Base-by-base conservation (phyloP, 2,329 filamentous ascomycete species). In the Phyllosticta capitalensis region DNA sequence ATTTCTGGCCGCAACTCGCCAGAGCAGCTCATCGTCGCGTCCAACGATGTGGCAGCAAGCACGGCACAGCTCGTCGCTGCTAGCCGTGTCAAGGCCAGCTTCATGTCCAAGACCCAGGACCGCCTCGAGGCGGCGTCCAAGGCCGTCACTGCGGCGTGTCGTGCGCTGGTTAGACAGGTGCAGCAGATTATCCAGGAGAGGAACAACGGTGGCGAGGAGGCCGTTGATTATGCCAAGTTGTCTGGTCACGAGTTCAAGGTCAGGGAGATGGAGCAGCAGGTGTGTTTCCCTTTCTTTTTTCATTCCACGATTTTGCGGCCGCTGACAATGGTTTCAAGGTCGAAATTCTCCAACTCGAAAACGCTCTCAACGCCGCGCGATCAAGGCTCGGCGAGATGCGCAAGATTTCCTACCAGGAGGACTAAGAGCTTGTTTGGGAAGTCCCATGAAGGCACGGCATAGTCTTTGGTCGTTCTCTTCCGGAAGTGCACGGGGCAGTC, bases 221-320 rank as follows among this genome's bases (percentile, higher is more conserved):
- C 83, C 55, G 85, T 95, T 21, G 94, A 99, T 73, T 99, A 97
- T 75, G 80, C 82, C 51, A 89, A 91, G 77, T 78, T 99, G 53
- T 92, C 89, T 63, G 85, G 88, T 30, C 92, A 96, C 75, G 94
- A 99, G 77, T 97, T 99, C 81, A 99, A 99, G 82, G 91, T 96
- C 56, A 83, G 88, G 67, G 92, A 99, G 78, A 99, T 99, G 94
- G 94, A 99, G 78, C 94, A 99, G 72, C 94, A 99, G 89, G 92
- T 96, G 81, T 68, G 82, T 81, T n/a, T n/a, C 5, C 52, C 54
- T 61, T 33, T n/a, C 19, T 54, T 63, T 33, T n/a, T n/a, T n/a
- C 7, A 6, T 45, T n/a, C 17, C n/a, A 17, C 2, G 17, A 6
- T 5, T n/a, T 6, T 4, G 38, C 38, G 7, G n/a, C 7, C n/a